Conservation (phyloP, 495 filamentous ascomycete genomes). For the Penicillium arizonense region DNA sequence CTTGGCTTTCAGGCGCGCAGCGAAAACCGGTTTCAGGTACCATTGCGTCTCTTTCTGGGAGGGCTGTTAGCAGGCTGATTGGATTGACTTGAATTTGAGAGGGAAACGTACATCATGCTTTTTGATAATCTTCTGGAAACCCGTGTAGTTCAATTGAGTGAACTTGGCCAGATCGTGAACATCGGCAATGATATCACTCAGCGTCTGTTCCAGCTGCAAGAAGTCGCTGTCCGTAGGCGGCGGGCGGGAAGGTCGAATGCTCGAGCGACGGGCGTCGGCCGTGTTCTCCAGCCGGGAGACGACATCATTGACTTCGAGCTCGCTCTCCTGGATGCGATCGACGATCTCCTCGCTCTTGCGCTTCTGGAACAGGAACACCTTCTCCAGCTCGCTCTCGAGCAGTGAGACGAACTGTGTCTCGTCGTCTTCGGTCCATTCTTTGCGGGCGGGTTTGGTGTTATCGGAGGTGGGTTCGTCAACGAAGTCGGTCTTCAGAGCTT, state of each 20-base stretch:
- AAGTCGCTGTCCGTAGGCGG: conserved; percentile 83
- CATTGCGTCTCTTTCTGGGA: conserved; percentile 87
- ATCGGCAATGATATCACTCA: conserved; percentile 98
- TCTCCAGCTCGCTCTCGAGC: conserved; percentile 90
- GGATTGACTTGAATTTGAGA: not conserved
- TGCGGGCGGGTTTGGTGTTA: conserved; percentile 54
- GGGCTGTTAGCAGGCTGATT: conserved; percentile 12
- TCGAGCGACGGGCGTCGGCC: conserved; percentile 20
- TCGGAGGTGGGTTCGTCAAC: conserved; percentile 53
- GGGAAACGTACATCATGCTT: conserved; percentile 84
- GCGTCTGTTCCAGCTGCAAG: conserved; percentile 85
- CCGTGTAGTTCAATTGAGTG: conserved; percentile 96
- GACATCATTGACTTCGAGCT: conserved; percentile 86
- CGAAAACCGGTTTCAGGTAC: conserved; percentile 93
- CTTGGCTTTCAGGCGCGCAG: conserved; percentile 86
- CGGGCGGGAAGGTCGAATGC: conserved; percentile 18
- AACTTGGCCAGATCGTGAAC: conserved; percentile 99
- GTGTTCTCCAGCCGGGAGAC: conserved; percentile 62
- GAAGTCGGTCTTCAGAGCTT: conserved; percentile 73
- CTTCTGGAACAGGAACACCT: conserved; percentile 94
- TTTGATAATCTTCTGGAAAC: conserved; percentile 99
- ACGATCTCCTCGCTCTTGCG: conserved; percentile 94
- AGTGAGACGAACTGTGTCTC: conserved; percentile 83
- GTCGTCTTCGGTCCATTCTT: conserved; percentile 86
- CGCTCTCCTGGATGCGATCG: conserved; percentile 77